Conservation (phyloP, 106 monocot species). For the Platanthera zijinensis region DNA sequence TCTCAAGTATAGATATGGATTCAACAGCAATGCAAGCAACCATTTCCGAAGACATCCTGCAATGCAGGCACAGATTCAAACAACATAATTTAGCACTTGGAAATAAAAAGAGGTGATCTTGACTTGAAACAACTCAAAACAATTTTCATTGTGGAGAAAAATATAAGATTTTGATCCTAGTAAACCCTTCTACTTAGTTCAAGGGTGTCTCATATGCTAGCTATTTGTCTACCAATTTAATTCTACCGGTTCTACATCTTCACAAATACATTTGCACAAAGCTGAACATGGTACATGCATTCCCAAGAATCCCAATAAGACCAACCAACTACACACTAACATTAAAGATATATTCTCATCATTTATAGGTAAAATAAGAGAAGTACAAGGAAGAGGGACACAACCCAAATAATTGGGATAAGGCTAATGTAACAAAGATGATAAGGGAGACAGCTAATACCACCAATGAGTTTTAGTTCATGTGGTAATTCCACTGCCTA, state of each 20-base stretch:
- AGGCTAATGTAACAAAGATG: too few relatives aligned
- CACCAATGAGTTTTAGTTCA: too few relatives aligned
- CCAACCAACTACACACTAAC: not conserved
- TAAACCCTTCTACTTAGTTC: not conserved
- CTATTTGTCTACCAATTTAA: not conserved
- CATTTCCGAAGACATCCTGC: slow-evolving; percentile 38
- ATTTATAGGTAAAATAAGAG: too few relatives aligned
- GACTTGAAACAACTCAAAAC: not conserved
- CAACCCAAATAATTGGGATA: too few relatives aligned
- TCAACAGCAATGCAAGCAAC: slow-evolving; percentile 79
- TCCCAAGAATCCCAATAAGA: not conserved
- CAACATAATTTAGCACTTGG: not conserved
- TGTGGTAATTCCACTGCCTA: too few relatives aligned
- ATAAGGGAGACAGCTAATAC: too few relatives aligned
- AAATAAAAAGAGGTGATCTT: not conserved
- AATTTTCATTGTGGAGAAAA: not conserved
- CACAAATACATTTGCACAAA: not conserved
- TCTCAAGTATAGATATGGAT: slow-evolving; percentile 76
- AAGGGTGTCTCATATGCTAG: not conserved
- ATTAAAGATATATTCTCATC: not conserved
- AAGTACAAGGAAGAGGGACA: too few relatives aligned
- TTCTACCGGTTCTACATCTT: not conserved
- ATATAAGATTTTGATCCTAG: not conserved
- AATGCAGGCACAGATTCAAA: slow-evolving; percentile 1
- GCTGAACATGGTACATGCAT: too few relatives aligned